These are phyloP conservation scores for Vaccinium darrowii DNA, from an alignment of 148 eudicot species.

Conservation along the genomic window DNA sequence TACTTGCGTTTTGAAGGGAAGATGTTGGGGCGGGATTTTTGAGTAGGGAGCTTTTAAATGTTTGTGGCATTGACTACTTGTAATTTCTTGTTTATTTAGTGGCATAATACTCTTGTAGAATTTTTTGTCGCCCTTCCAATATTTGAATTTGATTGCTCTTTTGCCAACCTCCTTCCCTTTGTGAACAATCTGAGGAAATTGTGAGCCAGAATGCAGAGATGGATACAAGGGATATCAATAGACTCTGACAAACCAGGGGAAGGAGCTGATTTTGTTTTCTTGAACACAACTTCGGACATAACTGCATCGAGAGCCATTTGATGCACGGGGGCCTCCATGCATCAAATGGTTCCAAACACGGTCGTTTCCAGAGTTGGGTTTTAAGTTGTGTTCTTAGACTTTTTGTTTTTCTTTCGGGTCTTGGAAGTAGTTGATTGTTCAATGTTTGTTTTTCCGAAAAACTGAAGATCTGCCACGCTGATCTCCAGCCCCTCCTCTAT, in stretches of 20 bases:
- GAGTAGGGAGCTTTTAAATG: background rate
- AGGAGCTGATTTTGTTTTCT: background rate
- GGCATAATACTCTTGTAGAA: background rate
- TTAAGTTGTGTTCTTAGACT: too few relatives aligned
- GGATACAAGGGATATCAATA: background rate
- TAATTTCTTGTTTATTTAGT: background rate
- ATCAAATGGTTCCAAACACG: too few relatives aligned
- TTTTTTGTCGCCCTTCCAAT: background rate
- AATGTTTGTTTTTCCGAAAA: too few relatives aligned
- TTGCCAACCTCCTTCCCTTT: background rate
- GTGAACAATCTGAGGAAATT: background rate
- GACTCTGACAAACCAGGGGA: background rate
- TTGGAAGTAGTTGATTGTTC: too few relatives aligned
- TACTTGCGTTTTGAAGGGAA: background rate
- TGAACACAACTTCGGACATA: too few relatives aligned
- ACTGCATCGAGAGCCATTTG: too few relatives aligned
- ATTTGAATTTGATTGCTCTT: background rate
- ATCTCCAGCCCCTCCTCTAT: too few relatives aligned
- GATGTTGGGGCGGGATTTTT: background rate
- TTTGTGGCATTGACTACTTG: background rate
- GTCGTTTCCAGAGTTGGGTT: too few relatives aligned
- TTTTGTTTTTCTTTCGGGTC: too few relatives aligned
- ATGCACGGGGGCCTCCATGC: too few relatives aligned
- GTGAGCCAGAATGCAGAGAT: background rate
- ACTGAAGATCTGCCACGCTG: too few relatives aligned